phyloP scores from a whole-genome alignment of 768 basidiomycete genomes.

The Panus rudis region DNA sequence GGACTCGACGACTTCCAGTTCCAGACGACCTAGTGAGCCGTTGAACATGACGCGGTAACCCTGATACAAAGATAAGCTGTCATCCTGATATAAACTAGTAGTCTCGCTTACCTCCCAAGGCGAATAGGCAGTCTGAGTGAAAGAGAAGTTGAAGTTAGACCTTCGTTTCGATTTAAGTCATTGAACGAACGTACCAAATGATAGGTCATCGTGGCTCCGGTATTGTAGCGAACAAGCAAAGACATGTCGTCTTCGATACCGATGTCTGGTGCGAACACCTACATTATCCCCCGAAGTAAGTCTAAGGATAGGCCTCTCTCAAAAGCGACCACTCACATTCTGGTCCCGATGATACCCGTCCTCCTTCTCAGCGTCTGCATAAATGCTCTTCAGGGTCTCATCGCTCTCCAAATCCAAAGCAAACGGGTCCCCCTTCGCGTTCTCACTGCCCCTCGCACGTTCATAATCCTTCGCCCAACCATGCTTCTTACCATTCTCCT shows the following conservation, averaged over 20 bases:
- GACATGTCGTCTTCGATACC: conserved; percentile 49
- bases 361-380: conserved; percentile 39
- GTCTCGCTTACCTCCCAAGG: conserved; percentile 30
- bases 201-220: conserved; percentile 44
- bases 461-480: conserved; percentile 43
- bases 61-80: conserved; percentile 1
- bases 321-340: conserved; percentile 27
- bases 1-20: conserved; percentile 44
- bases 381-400: conserved; percentile 35
- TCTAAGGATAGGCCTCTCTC: not conserved
- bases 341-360: conserved; percentile 46
- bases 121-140: conserved; percentile 33
- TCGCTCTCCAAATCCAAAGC: conserved; percentile 41
- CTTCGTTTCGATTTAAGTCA: not conserved
- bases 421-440: conserved; percentile 41
- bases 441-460: conserved; percentile 34
- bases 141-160: not conserved
- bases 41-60: conserved; percentile 49
- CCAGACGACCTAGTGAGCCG: conserved; percentile 43
- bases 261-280: conserved; percentile 35
- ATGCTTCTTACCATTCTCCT: conserved; percentile 35
- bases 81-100: not conserved
- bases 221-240: conserved; percentile 39
- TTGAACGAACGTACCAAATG: conserved; percentile 32
- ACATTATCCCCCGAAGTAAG: not conserved